Evolutionary conservation across 2,329 filamentous ascomycete genomes (phyloP), one percentile per base, ranked within the genome.

Genomic region (Fusarium humuli): DNA sequence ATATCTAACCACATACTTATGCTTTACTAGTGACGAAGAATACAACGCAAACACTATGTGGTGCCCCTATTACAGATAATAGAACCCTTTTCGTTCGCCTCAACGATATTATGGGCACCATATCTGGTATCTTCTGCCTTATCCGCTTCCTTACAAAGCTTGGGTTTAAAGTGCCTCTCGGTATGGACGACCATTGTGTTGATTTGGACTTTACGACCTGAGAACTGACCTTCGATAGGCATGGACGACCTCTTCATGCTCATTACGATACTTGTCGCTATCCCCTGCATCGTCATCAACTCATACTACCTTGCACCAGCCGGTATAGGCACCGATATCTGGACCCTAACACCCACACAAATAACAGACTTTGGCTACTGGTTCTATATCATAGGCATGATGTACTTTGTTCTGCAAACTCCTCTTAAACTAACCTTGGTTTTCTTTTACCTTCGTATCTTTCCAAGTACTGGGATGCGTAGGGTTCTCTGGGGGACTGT

Each of bases 381-480:
- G 71, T 81, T 86, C 23, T 86, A 82, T 68, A 71, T 80, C 60
- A 77, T 80, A 68, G 80, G 81, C 37, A 63, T 78, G 10, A 57
- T 85, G 32, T 86, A 88, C 73, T 85, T 87, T 70, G 59, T 76
- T 7, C 77, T 83, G n/a, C 73, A 86, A 18, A 76, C 82, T 5
- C 75, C 86, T 30, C 79, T 85, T n/a, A 87, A 88, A 69, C 75
- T 86, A 6, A 82, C 85, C 2, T 78, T 89, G 18, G 77, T 88
- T 3, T 80, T 85, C 71, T 87, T 89, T 74, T 88, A 87, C 71
- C 77, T 86, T 14, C 82, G 84, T 57, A 84, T 89, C 58, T 89
- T 89, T 65, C 84, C 84, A 0, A 71, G 75, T 0, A 61, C 55
- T 0, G 58, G 41, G 5, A 79, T 86, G 18, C 79, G 80, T 13